Percentiles rank a stretch among this genome's conserved stretches.
These are phyloP conservation scores for Cytospora mali DNA, from an alignment of 2,329 filamentous ascomycete genomes.

Conservation along the genomic window DNA sequence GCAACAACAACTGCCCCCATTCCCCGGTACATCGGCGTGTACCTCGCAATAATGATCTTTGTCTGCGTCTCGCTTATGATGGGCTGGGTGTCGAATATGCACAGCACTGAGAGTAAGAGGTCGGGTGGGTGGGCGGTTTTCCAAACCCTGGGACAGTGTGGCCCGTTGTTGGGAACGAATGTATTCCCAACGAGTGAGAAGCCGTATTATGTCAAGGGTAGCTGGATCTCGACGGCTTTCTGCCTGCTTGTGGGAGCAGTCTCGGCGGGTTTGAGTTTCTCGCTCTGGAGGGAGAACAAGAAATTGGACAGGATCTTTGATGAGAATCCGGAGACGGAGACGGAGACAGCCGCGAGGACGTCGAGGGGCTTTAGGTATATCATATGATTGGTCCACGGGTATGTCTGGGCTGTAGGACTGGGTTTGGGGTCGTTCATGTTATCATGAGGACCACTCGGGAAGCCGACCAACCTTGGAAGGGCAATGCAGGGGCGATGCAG, in stretches of 20 bases:
- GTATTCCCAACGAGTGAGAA: conserved; percentile 38
- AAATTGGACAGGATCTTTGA: conserved; percentile 16
- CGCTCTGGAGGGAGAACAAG: conserved; percentile 22
- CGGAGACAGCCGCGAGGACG: neutral
- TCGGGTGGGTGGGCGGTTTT: conserved; percentile 42
- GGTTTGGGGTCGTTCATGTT: neutral
- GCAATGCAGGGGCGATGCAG: too few species aligned
- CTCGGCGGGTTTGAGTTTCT: conserved; percentile 18
- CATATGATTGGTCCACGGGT: neutral
- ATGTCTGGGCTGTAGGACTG: too few species aligned
- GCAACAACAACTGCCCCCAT: conserved; percentile 39
- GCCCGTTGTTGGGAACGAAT: conserved; percentile 38
- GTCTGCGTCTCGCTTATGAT: conserved; percentile 40
- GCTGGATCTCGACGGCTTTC: conserved; percentile 22
- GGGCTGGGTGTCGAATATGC: conserved; percentile 42
- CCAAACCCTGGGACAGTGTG: conserved; percentile 41
- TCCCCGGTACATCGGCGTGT: conserved; percentile 42
- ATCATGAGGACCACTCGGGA: neutral
- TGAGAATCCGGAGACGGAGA: conserved; percentile 10
- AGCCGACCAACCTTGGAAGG: neutral
- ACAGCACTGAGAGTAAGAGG: conserved; percentile 41
- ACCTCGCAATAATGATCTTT: conserved; percentile 44
- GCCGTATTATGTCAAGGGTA: conserved; percentile 40
- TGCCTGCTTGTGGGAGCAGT: conserved; percentile 17
- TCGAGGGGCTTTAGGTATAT: conserved; percentile 19